phyloP scores from a whole-genome alignment of 257 asterid species.

The Solanum lycopersicoides region DNA sequence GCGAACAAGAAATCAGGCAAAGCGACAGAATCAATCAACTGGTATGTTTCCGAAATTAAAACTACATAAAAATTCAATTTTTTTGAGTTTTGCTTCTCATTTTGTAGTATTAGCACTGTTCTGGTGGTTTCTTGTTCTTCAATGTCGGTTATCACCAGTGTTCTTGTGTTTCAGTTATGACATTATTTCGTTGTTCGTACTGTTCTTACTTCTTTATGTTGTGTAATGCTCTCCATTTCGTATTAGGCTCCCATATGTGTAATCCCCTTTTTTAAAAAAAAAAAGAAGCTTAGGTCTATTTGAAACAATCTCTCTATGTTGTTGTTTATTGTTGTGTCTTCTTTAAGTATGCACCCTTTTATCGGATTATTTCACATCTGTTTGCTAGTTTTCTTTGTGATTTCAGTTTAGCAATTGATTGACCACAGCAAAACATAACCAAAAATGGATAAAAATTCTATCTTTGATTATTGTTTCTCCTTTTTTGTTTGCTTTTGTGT shows the following conservation, averaged over 20 bases:
- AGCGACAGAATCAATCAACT: constrained; percentile 21
- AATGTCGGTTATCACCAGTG: not conserved
- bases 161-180: not conserved
- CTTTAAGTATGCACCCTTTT: not conserved
- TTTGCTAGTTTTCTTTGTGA: not conserved
- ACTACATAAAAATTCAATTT: not conserved
- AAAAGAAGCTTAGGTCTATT: not conserved
- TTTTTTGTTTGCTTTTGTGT: not conserved
- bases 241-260: not conserved
- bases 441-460: not conserved
- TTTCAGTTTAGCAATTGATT: not conserved
- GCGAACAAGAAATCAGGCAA: constrained; percentile 59
- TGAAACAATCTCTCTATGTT: not conserved
- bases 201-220: not conserved
- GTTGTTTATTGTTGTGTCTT: not conserved
- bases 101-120: not conserved
- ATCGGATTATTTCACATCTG: not conserved
- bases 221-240: not conserved
- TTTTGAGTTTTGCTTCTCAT: not conserved
- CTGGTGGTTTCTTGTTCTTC: not conserved
- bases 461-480: not conserved
- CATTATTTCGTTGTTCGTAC: not conserved
- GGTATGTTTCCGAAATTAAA: constrained; percentile 15
- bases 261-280: not conserved
- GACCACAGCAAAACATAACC: not conserved